Evolutionary conservation across 108 stramenopile genomes (phyloP).

Genomic region (Epithemia pelagica): DNA sequence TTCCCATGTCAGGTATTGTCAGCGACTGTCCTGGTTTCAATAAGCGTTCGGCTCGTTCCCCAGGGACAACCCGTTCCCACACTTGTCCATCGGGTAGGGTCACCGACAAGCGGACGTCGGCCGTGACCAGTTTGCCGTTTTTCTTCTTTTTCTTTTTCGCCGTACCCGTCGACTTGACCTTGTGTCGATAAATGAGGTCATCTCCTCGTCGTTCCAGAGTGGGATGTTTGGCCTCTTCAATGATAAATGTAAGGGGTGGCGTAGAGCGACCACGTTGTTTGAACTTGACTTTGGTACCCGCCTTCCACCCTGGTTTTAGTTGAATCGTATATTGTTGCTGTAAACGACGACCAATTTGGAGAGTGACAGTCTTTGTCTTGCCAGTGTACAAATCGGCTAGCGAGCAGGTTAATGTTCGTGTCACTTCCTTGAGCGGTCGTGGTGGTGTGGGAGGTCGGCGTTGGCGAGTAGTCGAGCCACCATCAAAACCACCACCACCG

Average conservation of each 20-base stretch:
- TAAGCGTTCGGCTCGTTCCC: neutral
- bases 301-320: constrained; percentile 67
- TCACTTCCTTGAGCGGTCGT: constrained; percentile 19
- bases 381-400: constrained; percentile 62
- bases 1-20: constrained; percentile 53
- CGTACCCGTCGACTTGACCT: neutral
- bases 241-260: constrained; percentile 49
- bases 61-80: constrained; percentile 18
- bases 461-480: neutral
- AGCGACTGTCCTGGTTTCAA: constrained; percentile 33
- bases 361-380: constrained; percentile 67
- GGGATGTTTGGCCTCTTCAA: constrained; percentile 58
- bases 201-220: constrained; percentile 43
- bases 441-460: neutral
- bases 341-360: constrained; percentile 14
- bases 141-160: neutral
- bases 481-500: neutral
- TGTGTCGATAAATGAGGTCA: constrained; percentile 55
- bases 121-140: neutral
- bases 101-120: constrained; percentile 10
- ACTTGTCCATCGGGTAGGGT: constrained; percentile 63
- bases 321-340: constrained; percentile 50
- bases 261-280: constrained; percentile 8
- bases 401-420: constrained; percentile 38
- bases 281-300: constrained; percentile 71